Base-by-base conservation (phyloP, 352 stramenopile genomes). In the Phytopythium oedochilum region DNA sequence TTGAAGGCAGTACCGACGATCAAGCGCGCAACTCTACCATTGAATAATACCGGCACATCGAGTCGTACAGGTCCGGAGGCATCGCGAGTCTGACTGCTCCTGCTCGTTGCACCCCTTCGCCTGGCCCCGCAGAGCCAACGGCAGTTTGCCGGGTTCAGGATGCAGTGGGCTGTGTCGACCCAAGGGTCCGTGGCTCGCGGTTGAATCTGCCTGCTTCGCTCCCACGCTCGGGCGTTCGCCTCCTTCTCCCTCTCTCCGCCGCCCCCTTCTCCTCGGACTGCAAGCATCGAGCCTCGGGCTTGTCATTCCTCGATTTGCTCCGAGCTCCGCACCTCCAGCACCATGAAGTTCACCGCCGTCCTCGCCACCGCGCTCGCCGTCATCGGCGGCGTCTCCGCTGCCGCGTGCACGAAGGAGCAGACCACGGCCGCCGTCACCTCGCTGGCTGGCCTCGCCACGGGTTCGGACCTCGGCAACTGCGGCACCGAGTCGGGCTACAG, bases 291-390 rank as follows among this genome's bases (percentile, higher is more conserved):
- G 40, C 40, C 15, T 18, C 11, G 14, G 11, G 3, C 36, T 53
- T 31, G 12, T 66, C 65, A 73, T 69, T 69, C 57, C 62, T 20
- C 61, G 65, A 73, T 69, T 73, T 57, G 29, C 64, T 35, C 59
- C 60, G 38, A 22, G 12, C 56, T 49, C 9, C 46, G 38, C 55
- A 67, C 58, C 36, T 35, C 45, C 25, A 53, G 14, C 32, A 9
- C 40, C 17, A 74, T 70, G 62, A 74, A 74, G 48, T 70, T 70
- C 57, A 63, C 67, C 32, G 59, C 60, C 51, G 40, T 71, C 38
- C 56, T 57, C 53, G 52, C 54, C 28, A 55, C 64, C 38, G 59
- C 56, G 20, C 42, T 75, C 15, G 55, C 62, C 57, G 49, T 65
- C 40, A 58, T 72, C 22, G 60, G 53, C 35, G 68, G 64, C 36